These are phyloP conservation scores for Termitomyces sp. DNA, from an alignment of 768 basidiomycete genomes.

Conservation along the genomic window DNA sequence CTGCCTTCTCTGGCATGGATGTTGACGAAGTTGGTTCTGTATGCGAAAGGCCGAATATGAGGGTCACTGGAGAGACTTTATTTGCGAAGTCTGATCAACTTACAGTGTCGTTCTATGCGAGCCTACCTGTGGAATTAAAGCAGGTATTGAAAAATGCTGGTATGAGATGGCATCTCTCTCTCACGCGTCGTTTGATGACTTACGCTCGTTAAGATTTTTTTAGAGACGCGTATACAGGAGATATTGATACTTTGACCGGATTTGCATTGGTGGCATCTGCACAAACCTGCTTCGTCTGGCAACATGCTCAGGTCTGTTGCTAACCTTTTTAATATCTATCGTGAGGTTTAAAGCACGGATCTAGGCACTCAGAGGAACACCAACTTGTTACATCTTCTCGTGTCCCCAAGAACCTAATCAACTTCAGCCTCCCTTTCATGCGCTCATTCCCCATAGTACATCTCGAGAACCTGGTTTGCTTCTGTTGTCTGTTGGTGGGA, in stretches of 20 bases:
- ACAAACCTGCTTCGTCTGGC: conserved; percentile 80
- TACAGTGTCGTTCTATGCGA: conserved; percentile 59
- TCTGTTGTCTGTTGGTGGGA: conserved; percentile 63
- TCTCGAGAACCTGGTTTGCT: conserved; percentile 86
- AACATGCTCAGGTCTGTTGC: conserved; percentile 57
- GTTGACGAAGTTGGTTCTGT: conserved; percentile 48
- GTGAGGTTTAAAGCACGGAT: background rate
- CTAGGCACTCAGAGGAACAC: conserved; percentile 60
- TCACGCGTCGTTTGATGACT: conserved; percentile 1
- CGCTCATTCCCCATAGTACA: conserved; percentile 60
- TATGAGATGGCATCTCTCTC: conserved; percentile 20
- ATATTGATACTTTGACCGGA: conserved; percentile 65
- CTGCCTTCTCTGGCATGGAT: conserved; percentile 57
- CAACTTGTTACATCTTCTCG: conserved; percentile 79
- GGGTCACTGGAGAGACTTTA: conserved; percentile 33
- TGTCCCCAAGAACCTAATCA: conserved; percentile 48
- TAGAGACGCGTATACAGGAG: conserved; percentile 60
- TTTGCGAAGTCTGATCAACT: conserved; percentile 76
- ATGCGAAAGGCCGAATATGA: conserved; percentile 29
- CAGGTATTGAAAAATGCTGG: conserved; percentile 67
- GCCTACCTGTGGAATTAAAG: conserved; percentile 67
- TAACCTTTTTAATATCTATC: background rate
- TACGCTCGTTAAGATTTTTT: conserved; percentile 48
- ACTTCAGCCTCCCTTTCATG: conserved; percentile 42
- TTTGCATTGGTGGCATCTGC: conserved; percentile 69